Conservation (phyloP, 441 rosid species). For the Gossypium laxum region DNA sequence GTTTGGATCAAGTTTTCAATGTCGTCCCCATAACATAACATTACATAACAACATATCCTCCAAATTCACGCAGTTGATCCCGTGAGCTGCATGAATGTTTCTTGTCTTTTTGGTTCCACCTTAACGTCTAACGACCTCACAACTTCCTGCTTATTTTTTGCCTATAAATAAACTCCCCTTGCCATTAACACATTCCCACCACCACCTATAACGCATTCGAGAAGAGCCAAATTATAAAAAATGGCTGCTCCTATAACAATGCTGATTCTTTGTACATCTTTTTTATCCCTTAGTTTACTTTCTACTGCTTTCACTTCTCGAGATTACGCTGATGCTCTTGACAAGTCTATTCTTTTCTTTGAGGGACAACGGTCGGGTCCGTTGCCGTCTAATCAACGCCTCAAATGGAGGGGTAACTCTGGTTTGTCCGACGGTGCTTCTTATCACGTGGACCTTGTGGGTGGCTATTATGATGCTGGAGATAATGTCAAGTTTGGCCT, state of each 20-base stretch:
- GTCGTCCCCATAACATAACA: slow-evolving; percentile 19
- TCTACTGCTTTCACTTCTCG: slow-evolving; percentile 40
- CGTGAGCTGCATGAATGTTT: slow-evolving; percentile 31
- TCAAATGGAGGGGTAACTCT: slow-evolving; percentile 33
- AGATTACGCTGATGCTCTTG: slow-evolving; percentile 36
- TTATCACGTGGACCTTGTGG: slow-evolving; percentile 51
- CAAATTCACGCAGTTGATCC: slow-evolving; percentile 40
- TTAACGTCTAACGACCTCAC: slow-evolving; percentile 32
- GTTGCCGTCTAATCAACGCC: slow-evolving; percentile 28
- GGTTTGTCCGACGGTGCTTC: slow-evolving; percentile 35
- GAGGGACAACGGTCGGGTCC: slow-evolving; percentile 43
- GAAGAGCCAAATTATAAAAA: background rate
- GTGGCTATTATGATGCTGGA: slow-evolving; percentile 69
- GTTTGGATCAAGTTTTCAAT: slow-evolving; percentile 15
- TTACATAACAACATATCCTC: slow-evolving; percentile 5
- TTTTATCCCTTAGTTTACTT: slow-evolving; percentile 20
- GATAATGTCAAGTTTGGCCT: slow-evolving; percentile 63
- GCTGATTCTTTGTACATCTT: slow-evolving; percentile 16
- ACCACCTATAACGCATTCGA: background rate
- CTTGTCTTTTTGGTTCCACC: background rate
- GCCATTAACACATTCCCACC: slow-evolving; percentile 10
- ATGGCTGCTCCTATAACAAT: slow-evolving; percentile 23
- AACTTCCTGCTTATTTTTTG: slow-evolving; percentile 11
- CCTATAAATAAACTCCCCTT: slow-evolving; percentile 25
- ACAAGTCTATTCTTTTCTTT: slow-evolving; percentile 36